Percentiles rank a stretch among this genome's conserved stretches.
These are phyloP conservation scores for Salvia rosmarinus DNA, from an alignment of 257 asterid species.

Conservation along the genomic window DNA sequence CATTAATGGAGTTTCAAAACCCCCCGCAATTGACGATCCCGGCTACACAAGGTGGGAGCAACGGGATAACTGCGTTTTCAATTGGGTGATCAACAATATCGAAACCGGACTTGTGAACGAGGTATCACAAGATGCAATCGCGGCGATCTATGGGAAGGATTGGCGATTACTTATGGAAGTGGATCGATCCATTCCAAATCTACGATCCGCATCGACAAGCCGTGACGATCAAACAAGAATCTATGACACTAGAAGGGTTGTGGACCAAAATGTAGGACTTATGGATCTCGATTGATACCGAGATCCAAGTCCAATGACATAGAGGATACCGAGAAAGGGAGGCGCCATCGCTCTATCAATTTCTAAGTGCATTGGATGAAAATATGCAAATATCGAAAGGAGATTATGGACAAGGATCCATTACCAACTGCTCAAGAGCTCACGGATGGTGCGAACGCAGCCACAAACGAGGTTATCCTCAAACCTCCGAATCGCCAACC, in stretches of 20 bases:
- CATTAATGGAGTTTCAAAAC: background rate
- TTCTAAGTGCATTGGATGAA: background rate
- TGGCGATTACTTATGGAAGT: too few relatives aligned
- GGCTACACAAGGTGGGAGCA: background rate
- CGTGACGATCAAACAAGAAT: background rate
- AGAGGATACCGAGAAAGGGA: background rate
- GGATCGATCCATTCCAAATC: background rate
- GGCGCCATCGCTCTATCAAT: background rate
- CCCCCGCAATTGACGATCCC: conserved; percentile 1
- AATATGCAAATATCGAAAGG: background rate
- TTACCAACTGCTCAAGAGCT: background rate
- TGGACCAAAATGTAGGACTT: background rate
- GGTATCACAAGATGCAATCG: background rate
- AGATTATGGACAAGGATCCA: background rate
- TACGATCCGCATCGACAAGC: background rate
- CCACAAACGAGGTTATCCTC: background rate
- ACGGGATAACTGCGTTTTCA: background rate
- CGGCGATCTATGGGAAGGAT: background rate
- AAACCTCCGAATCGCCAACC: background rate
- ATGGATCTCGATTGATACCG: conserved; percentile 1
- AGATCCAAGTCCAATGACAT: background rate
- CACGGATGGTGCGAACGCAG: background rate
- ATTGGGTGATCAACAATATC: background rate
- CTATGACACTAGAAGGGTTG: background rate
- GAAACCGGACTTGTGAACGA: background rate